These are phyloP conservation scores for Penicillium sp. DNA, from an alignment of 2,329 filamentous ascomycete species.

Conservation along the genomic window DNA sequence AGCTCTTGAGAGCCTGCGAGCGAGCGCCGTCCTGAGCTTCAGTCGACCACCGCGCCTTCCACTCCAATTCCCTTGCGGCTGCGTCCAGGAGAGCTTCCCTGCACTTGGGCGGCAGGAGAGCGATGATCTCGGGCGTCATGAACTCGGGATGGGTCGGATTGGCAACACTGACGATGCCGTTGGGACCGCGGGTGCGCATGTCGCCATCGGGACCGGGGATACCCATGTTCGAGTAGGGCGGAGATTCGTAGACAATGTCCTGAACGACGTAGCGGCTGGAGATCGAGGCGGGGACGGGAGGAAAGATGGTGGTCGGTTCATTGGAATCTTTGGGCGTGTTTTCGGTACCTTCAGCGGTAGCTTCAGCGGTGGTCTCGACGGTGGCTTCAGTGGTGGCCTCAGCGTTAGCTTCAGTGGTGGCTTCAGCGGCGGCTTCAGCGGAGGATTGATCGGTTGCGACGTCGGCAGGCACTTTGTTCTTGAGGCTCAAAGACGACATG, in stretches of 20 bases:
- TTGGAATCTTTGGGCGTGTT: constrained; percentile 5
- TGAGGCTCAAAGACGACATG: constrained; percentile 32
- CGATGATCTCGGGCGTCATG: constrained; percentile 38
- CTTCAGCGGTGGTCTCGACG: constrained; percentile 3
- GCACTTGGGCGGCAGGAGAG: constrained; percentile 50
- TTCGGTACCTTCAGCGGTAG: constrained; percentile 1
- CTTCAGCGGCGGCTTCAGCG: no score
- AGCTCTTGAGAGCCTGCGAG: constrained; percentile 33
- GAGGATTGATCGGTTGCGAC: no score
- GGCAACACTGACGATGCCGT: constrained; percentile 37
- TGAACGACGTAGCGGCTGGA: constrained; percentile 58
- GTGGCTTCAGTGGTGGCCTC: background rate
- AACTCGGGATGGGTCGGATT: constrained; percentile 35
- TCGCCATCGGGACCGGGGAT: constrained; percentile 49
- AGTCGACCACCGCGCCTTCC: constrained; percentile 68
- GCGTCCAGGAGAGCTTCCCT: constrained; percentile 66
- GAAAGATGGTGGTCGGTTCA: constrained; percentile 41
- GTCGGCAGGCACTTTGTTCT: constrained; percentile 17
- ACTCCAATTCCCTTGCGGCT: constrained; percentile 58
- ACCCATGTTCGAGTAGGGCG: constrained; percentile 53
- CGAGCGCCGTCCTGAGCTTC: constrained; percentile 54
- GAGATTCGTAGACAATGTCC: constrained; percentile 56
- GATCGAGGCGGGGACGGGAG: constrained; percentile 51
- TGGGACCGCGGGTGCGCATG: constrained; percentile 38
- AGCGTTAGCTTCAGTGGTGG: background rate